phyloP scores from a whole-genome alignment of 2,329 filamentous ascomycete genomes.

The Nannizziopsis barbatae region DNA sequence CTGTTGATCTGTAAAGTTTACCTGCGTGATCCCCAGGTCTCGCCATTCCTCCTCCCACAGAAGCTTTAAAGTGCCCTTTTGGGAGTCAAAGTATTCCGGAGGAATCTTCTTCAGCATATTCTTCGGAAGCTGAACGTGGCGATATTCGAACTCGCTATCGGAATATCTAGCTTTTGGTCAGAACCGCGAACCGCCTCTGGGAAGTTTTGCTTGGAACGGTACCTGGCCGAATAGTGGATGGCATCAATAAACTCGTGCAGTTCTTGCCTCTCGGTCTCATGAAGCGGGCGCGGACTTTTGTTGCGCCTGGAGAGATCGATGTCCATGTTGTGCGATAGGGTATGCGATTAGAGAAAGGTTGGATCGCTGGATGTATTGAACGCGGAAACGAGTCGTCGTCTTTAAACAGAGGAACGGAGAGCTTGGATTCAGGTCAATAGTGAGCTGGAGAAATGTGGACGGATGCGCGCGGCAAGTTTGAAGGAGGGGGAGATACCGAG shows the following conservation, averaged over 20 bases:
- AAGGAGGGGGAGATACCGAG: too few relatives aligned
- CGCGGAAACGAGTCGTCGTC: too few relatives aligned
- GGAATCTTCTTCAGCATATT: constrained; percentile 97
- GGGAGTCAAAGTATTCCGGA: constrained; percentile 80
- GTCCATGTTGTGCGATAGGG: constrained; percentile 28
- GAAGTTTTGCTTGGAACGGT: constrained; percentile 23
- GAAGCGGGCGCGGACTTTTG: constrained; percentile 66
- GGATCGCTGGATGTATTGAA: too few relatives aligned
- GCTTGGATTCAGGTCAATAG: too few relatives aligned
- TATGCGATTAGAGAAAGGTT: too few relatives aligned
- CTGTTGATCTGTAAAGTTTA: constrained; percentile 33
- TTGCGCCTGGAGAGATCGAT: constrained; percentile 82
- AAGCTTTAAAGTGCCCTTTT: constrained; percentile 86
- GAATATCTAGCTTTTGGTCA: constrained; percentile 58
- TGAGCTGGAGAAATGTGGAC: too few relatives aligned
- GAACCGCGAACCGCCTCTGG: neutral
- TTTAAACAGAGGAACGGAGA: too few relatives aligned
- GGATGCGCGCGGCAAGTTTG: too few relatives aligned
- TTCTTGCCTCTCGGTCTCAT: constrained; percentile 67
- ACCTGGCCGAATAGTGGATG: constrained; percentile 94
- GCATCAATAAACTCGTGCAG: constrained; percentile 85
- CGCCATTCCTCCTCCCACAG: constrained; percentile 99
- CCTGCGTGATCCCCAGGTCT: constrained; percentile 92
- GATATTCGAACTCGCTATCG: constrained; percentile 87
- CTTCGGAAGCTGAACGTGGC: constrained; percentile 94